These are phyloP conservation scores for Cicer pinnatifidum DNA, from an alignment of 306 rosid genomes.

Conservation along the genomic window DNA sequence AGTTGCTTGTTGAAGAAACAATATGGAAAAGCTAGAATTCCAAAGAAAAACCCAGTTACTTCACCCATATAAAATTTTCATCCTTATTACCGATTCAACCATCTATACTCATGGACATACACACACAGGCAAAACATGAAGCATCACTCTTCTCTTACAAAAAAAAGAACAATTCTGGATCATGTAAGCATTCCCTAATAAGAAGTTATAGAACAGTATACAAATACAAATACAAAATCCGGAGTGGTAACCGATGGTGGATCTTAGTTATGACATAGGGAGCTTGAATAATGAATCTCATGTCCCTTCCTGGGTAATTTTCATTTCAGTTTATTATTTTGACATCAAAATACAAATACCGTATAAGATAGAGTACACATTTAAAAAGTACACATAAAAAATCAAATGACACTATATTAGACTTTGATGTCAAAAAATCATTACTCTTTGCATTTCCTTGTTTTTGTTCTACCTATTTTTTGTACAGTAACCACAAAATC, in stretches of 20 bases:
- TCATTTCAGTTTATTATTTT: too few relatives aligned
- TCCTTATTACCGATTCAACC: conserved; percentile 5
- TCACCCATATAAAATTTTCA: not conserved
- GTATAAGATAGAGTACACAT: too few relatives aligned
- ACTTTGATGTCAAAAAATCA: too few relatives aligned
- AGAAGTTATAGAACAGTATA: not conserved
- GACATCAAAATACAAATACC: too few relatives aligned
- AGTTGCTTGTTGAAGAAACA: conserved; percentile 65
- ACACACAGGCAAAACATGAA: conserved; percentile 28
- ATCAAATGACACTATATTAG: too few relatives aligned
- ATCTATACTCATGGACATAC: not conserved
- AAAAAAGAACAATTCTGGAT: not conserved
- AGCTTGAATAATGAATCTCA: too few relatives aligned
- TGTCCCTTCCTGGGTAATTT: too few relatives aligned
- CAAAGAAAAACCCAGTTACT: conserved; percentile 20
- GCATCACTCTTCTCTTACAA: not conserved
- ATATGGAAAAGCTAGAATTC: conserved; percentile 36
- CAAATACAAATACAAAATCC: not conserved
- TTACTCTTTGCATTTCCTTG: too few relatives aligned
- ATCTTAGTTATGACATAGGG: too few relatives aligned
- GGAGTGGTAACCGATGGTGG: not conserved
- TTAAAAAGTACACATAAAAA: too few relatives aligned
- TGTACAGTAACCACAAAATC: too few relatives aligned
- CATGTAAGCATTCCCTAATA: conserved; percentile 12
- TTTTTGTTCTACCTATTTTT: too few relatives aligned